These are phyloP conservation scores for Populus ilicifolia DNA, from an alignment of 345 rosid genomes.

Conservation along the genomic window DNA sequence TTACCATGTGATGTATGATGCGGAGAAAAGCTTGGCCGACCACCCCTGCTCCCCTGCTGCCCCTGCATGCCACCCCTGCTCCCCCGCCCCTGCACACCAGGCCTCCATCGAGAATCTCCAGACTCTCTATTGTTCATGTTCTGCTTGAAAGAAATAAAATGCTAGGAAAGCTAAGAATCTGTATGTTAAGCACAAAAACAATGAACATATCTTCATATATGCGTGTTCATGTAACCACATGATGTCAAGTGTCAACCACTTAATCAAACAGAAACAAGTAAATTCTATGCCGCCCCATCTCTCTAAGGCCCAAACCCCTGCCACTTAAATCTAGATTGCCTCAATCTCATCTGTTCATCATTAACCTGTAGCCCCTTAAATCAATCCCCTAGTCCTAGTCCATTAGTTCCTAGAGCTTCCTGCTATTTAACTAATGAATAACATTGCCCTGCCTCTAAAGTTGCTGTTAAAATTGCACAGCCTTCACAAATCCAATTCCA, in stretches of 20 bases:
- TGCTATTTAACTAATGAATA: background rate
- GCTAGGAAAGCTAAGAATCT: conserved; percentile 13
- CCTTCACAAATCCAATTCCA: background rate
- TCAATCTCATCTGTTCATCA: background rate
- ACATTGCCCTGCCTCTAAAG: background rate
- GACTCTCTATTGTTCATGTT: conserved; percentile 55
- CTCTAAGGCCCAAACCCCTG: conserved; percentile 4
- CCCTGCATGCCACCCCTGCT: conserved; percentile 55
- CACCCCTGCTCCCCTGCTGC: conserved; percentile 59
- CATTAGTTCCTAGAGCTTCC: background rate
- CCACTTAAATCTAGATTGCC: background rate
- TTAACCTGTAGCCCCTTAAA: background rate
- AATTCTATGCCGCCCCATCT: background rate
- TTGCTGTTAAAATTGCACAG: background rate
- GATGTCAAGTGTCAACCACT: background rate
- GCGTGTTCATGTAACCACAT: background rate
- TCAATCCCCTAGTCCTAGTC: background rate
- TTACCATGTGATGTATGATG: conserved; percentile 61
- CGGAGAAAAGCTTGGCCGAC: conserved; percentile 46
- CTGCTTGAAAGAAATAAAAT: conserved; percentile 33
- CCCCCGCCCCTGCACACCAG: conserved; percentile 62
- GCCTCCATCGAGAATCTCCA: conserved; percentile 65
- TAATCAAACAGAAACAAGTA: background rate
- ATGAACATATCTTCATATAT: conserved; percentile 3
- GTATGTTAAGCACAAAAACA: conserved; percentile 3